Evolutionary conservation across 257 asterid species (phyloP), one percentile per base, ranked within the genome.

Genomic region (Lithospermum erythrorhizon): DNA sequence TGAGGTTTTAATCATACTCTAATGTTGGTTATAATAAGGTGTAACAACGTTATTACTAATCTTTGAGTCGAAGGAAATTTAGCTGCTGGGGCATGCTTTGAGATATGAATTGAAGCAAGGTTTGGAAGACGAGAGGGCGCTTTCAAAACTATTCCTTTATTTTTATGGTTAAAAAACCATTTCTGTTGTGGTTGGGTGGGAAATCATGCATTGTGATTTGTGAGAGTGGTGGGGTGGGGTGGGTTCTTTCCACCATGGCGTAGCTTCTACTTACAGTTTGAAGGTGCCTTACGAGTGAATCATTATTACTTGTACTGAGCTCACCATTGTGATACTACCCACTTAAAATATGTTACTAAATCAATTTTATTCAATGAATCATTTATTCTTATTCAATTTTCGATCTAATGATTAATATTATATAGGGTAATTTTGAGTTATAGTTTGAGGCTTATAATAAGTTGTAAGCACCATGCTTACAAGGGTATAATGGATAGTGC

Each of bases 261-360:
- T 86, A 76, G 81, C 91, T 83, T 86, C 80, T 75, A 83, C 58
- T 78, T 81, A 72, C 62, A 68, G 82, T 66, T 66, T 66, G 59
- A 55, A 37, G 48, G 48, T 37, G 8, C 2, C 16, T 37, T 10
- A 30, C 9, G 6, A 30, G 37, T 30, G 37, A 30, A 30, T 27
- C 30, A 27, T 2, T 27, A 32, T 32, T 32, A 32, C 9, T 32
- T 32, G 45, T 32, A n/a, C n/a, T n/a, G n/a, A n/a, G n/a, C n/a
- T n/a, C n/a, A n/a, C n/a, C n/a, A n/a, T n/a, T n/a, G n/a, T n/a
- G n/a, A n/a, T n/a, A n/a, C n/a, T n/a, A n/a, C n/a, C n/a, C n/a
- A n/a, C n/a, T n/a, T n/a, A n/a, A n/a, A n/a, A n/a, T n/a, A n/a
- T n/a, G n/a, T n/a, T n/a, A n/a, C n/a, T n/a, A n/a, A n/a, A n/a